phyloP scores from a whole-genome alignment of 768 basidiomycete species.

The Fomitopsis serialis region DNA sequence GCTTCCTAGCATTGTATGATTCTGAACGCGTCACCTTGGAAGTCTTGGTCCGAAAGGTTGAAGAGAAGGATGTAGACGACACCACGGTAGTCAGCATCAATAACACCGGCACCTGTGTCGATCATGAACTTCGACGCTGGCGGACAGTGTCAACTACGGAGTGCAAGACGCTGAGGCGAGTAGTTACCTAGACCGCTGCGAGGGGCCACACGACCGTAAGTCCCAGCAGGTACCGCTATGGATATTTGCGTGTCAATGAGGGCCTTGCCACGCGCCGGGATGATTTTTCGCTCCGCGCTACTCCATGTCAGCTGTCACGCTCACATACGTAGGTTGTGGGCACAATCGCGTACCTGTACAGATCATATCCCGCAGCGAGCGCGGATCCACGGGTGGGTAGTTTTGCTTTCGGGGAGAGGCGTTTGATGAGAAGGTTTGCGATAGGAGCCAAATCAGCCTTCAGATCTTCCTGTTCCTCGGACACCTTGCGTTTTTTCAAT shows the following conservation, averaged over 20 bases:
- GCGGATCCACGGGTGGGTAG: constrained; percentile 84
- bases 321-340: not conserved
- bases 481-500: constrained; percentile 54
- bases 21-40: constrained; percentile 51
- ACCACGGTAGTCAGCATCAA: constrained; percentile 96
- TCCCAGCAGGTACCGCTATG: constrained; percentile 88
- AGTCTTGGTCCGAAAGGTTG: constrained; percentile 88
- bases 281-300: constrained; percentile 79
- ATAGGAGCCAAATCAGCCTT: constrained; percentile 30
- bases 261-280: constrained; percentile 90
- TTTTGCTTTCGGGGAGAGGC: constrained; percentile 74
- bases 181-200: constrained; percentile 83
- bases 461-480: constrained; percentile 20
- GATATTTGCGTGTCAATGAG: constrained; percentile 88
- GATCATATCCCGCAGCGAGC: constrained; percentile 90
- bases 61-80: constrained; percentile 87
- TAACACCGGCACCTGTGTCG: constrained; percentile 94
- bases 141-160: not conserved
- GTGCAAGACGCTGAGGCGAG: not conserved
- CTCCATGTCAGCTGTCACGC: not conserved
- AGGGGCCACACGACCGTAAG: constrained; percentile 95
- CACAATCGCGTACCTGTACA: constrained; percentile 67
- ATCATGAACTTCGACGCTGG: constrained; percentile 96
- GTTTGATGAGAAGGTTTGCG: constrained; percentile 72
- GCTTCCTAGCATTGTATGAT: not conserved